Conservation (phyloP, 768 basidiomycete species). For the Suillus fuscotomentosus region DNA sequence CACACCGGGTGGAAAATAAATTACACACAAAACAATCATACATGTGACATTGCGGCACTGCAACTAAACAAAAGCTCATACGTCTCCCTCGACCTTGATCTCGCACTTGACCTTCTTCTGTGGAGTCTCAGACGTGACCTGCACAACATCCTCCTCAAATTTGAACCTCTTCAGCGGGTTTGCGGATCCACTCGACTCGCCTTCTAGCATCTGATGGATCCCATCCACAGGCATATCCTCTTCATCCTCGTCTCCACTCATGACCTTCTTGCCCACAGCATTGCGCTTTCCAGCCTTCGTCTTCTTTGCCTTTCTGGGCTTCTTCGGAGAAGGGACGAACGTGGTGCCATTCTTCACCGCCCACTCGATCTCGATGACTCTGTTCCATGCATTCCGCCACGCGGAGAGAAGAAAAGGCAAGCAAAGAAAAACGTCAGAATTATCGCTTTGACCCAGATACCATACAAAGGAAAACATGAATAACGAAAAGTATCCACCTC, state of each 20-base stretch:
- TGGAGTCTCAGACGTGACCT: slow-evolving; percentile 18
- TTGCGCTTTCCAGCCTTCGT: slow-evolving; percentile 21
- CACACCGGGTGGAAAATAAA: background rate
- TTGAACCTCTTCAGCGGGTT: slow-evolving; percentile 8
- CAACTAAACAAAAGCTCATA: background rate
- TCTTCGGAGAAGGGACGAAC: slow-evolving; percentile 58
- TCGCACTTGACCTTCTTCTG: slow-evolving; percentile 26
- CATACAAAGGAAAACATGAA: slow-evolving; percentile 62
- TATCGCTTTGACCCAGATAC: slow-evolving; percentile 38
- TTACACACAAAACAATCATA: background rate
- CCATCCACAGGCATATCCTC: slow-evolving; percentile 4
- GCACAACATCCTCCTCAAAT: slow-evolving; percentile 32
- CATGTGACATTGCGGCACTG: background rate
- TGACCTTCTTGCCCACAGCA: slow-evolving; percentile 13
- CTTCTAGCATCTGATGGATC: slow-evolving; percentile 5
- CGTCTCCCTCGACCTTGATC: slow-evolving; percentile 11
- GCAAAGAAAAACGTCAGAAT: slow-evolving; percentile 43
- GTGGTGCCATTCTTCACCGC: slow-evolving; percentile 61
- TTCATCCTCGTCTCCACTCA: slow-evolving; percentile 2
- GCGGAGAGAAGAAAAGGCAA: slow-evolving; percentile 15
- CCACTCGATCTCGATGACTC: slow-evolving; percentile 84
- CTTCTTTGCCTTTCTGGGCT: slow-evolving; percentile 35
- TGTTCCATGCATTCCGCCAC: slow-evolving; percentile 26
- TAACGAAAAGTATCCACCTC: slow-evolving; percentile 79
- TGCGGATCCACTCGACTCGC: slow-evolving; percentile 1